Percentiles rank a stretch among this genome's conserved stretches.
Evolutionary conservation across 1,284 basidiomycete species (phyloP).

Genomic region (Naganishia albida): DNA sequence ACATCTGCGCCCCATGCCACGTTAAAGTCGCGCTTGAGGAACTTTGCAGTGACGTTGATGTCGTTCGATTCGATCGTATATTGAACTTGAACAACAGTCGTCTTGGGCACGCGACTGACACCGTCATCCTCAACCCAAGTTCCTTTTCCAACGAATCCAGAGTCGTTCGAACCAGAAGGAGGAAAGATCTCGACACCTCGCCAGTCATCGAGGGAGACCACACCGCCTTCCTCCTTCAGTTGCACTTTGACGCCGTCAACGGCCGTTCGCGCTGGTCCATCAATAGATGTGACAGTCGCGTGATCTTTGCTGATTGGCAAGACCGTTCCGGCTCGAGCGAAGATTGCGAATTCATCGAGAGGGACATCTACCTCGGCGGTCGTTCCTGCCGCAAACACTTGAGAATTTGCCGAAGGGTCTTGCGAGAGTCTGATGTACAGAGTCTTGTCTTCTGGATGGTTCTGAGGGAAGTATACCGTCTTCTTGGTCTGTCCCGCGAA

Average conservation of each 20-base stretch:
- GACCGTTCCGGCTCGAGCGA: slow-evolving; percentile 53
- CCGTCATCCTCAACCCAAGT: slow-evolving; percentile 56
- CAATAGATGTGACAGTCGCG: slow-evolving; percentile 50
- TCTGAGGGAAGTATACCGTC: slow-evolving; percentile 53
- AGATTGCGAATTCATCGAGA: slow-evolving; percentile 53
- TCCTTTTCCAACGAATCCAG: slow-evolving; percentile 35
- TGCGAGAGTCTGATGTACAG: slow-evolving; percentile 39
- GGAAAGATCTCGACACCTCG: slow-evolving; percentile 55
- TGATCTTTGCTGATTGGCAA: slow-evolving; percentile 54
- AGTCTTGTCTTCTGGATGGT: slow-evolving; percentile 37
- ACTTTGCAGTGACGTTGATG: slow-evolving; percentile 45
- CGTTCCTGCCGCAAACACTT: slow-evolving; percentile 40
- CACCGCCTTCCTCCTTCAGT: slow-evolving; percentile 50
- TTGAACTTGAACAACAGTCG: slow-evolving; percentile 44
- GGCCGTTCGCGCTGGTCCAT: slow-evolving; percentile 47
- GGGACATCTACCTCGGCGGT: slow-evolving; percentile 49
- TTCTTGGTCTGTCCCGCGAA: slow-evolving; percentile 47
- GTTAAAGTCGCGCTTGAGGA: slow-evolving; percentile 47
- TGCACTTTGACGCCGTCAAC: slow-evolving; percentile 52
- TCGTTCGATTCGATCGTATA: slow-evolving; percentile 42
- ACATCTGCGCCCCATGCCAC: slow-evolving; percentile 51
- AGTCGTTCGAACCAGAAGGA: slow-evolving; percentile 34
- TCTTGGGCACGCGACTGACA: slow-evolving; percentile 47
- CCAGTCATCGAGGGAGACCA: slow-evolving; percentile 54
- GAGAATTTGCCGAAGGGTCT: background rate